Conservation (phyloP, 345 rosid genomes). For the Camelina neglecta region DNA sequence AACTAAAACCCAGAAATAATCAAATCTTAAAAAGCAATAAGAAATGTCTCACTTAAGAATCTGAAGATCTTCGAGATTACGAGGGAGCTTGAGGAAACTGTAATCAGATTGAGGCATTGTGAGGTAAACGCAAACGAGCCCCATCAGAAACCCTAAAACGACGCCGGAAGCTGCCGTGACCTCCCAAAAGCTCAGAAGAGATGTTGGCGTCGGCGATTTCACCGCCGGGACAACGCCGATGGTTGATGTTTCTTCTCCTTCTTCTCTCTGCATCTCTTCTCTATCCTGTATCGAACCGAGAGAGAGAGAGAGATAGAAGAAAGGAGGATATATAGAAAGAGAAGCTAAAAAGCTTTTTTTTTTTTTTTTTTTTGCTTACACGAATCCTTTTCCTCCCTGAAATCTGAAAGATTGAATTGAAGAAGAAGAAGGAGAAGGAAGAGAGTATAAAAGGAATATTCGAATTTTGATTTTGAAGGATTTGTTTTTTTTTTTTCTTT, state of each 20-base stretch:
- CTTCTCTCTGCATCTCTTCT: conserved; percentile 38
- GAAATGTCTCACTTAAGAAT: conserved; percentile 61
- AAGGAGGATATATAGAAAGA: background rate
- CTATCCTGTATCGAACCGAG: background rate
- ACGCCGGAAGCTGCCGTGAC: conserved; percentile 62
- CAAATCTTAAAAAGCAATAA: background rate
- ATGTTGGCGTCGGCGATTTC: conserved; percentile 33
- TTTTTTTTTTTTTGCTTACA: conserved; percentile 1
- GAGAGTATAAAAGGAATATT: conserved; percentile 35
- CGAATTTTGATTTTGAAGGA: conserved; percentile 44
- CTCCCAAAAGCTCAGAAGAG: conserved; percentile 72
- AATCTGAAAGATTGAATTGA: conserved; percentile 36
- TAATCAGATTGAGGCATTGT: conserved; percentile 95
- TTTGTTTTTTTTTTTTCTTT: conserved; percentile 24
- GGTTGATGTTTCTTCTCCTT: conserved; percentile 35
- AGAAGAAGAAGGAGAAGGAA: background rate
- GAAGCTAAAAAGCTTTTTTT: conserved; percentile 34
- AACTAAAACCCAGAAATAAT: conserved; percentile 7
- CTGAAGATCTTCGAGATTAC: conserved; percentile 86
- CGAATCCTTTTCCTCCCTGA: conserved; percentile 24
- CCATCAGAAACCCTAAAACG: conserved; percentile 57
- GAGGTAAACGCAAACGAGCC: conserved; percentile 72
- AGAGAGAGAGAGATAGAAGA: conserved; percentile 19
- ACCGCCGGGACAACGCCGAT: conserved; percentile 1
- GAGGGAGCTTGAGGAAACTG: conserved; percentile 93